Evolutionary conservation across 805 yeast genomes (phyloP).

Genomic region (Torulaspora indica): DNA sequence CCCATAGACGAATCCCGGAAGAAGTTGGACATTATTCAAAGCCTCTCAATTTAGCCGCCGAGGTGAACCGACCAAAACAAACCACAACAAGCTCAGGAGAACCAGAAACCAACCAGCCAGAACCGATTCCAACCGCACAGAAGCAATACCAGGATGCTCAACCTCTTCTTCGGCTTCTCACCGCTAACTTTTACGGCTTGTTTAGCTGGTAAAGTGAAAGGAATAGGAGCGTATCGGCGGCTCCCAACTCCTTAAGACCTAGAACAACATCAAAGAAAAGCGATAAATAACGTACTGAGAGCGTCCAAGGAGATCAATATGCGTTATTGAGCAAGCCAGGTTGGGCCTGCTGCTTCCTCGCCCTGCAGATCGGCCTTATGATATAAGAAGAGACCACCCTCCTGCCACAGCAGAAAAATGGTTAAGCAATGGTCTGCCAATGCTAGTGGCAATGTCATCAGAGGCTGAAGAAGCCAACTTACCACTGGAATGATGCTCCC

Average conservation of each 20-base stretch:
- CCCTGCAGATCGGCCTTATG: too few species aligned
- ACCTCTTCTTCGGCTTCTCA: not conserved
- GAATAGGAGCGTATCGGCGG: not conserved
- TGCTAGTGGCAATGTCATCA: too few species aligned
- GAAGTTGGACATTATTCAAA: conserved; percentile 30
- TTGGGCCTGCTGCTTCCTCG: too few species aligned
- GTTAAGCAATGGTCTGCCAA: too few species aligned
- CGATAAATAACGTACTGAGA: not conserved
- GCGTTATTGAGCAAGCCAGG: not conserved
- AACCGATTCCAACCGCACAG: not conserved
- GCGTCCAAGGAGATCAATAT: not conserved
- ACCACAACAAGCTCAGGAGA: not conserved
- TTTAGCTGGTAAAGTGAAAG: not conserved
- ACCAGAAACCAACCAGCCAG: not conserved
- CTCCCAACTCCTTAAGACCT: not conserved
- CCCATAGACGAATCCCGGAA: conserved; percentile 32
- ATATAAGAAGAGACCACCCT: too few species aligned
- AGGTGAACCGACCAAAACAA: not conserved
- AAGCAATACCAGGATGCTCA: not conserved
- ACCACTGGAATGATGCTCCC: too few species aligned
- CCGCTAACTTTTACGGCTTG: not conserved
- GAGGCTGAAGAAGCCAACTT: too few species aligned
- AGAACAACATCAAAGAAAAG: not conserved
- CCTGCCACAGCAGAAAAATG: too few species aligned
- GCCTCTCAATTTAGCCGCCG: conserved; percentile 23